Percentiles rank a stretch among this genome's conserved stretches.
Conservation (phyloP, 768 basidiomycete species). For the Sarcomyxa edulis region DNA sequence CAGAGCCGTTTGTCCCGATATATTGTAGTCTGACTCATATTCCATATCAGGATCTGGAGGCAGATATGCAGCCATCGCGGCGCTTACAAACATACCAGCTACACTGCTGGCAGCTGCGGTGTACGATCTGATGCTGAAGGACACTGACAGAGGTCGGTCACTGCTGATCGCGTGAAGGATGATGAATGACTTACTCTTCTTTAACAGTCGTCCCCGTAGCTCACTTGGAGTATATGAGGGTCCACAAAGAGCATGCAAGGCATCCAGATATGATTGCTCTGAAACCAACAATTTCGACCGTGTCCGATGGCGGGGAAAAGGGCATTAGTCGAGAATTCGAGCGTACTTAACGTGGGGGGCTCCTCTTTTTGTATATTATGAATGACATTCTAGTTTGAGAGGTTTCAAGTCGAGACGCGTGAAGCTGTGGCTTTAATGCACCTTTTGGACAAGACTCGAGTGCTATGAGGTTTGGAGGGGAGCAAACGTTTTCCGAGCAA, state of each 20-base stretch:
- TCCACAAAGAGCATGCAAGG: conserved; percentile 8
- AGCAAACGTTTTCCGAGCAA: no score
- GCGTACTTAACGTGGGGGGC: no score
- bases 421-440: no score
- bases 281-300: no score
- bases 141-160: conserved; percentile 52
- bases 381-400: no score
- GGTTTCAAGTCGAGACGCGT: no score
- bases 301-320: no score
- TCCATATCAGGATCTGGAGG: conserved; percentile 47
- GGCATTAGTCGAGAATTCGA: no score
- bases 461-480: no score
- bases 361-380: no score
- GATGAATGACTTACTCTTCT: background rate
- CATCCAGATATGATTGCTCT: no score
- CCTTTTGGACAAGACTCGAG: no score
- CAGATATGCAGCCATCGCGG: conserved; percentile 54
- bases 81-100: conserved; percentile 63
- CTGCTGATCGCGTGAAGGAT: background rate
- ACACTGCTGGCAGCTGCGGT: conserved; percentile 47
- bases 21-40: background rate
- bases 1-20: conserved; percentile 2
- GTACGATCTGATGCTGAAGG: conserved; percentile 54
- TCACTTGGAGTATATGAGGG: conserved; percentile 6
- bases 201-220: conserved; percentile 7